Conservation (phyloP, 495 filamentous ascomycete genomes). For the Penicillium riverlandense region DNA sequence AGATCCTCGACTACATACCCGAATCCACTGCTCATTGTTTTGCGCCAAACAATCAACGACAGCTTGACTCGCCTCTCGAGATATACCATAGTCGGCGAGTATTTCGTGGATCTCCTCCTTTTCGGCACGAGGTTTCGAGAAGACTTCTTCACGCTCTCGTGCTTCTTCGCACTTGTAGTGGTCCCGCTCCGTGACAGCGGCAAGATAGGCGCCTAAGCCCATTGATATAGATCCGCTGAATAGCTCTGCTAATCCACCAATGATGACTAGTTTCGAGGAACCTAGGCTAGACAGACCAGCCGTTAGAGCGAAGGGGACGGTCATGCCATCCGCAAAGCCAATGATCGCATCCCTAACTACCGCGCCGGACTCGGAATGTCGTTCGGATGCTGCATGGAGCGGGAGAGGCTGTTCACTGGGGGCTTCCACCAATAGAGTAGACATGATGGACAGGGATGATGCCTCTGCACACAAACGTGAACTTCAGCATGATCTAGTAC, state of each 20-base stretch:
- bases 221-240: conserved; percentile 62
- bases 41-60: conserved; percentile 31
- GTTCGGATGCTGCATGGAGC: no score
- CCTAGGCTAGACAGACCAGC: conserved; percentile 53
- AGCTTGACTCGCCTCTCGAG: conserved; percentile 15
- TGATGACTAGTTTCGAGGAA: conserved; percentile 56
- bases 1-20: conserved; percentile 11
- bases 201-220: conserved; percentile 59
- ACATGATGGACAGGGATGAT: no score
- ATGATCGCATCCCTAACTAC: conserved; percentile 36
- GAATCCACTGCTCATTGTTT: conserved; percentile 37
- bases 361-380: no score
- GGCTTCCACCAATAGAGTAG: no score
- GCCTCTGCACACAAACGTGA: no score
- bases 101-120: conserved; percentile 37
- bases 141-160: conserved; percentile 37
- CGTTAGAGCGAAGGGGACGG: conserved; percentile 59
- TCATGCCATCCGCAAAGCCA: conserved; percentile 58
- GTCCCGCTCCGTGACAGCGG: conserved; percentile 39
- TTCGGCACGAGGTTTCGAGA: conserved; percentile 29
- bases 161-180: conserved; percentile 39
- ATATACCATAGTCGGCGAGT: conserved; percentile 33
- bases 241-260: conserved; percentile 62
- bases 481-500: no score
- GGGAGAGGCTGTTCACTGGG: no score